Percentiles rank a stretch among this genome's conserved stretches.
phyloP scores from a whole-genome alignment of 2,329 filamentous ascomycete genomes.

The Penicillium sp. region DNA sequence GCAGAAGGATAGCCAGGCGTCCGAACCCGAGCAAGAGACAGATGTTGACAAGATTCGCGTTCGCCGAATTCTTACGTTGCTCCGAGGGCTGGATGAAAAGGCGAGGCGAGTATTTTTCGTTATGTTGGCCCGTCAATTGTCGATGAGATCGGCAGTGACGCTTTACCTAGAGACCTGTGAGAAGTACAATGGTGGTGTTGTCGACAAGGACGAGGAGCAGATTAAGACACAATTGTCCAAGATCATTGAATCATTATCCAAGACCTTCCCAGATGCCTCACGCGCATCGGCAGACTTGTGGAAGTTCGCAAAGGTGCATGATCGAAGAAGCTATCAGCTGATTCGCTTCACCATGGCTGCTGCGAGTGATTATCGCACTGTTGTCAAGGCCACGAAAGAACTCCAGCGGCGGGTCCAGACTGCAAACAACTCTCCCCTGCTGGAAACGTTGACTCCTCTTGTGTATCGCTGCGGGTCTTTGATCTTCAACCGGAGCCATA shows the following conservation, averaged over 20 bases:
- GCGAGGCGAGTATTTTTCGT: conserved; percentile 87
- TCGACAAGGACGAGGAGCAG: conserved; percentile 65
- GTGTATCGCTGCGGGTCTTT: conserved; percentile 81
- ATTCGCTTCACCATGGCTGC: conserved; percentile 81
- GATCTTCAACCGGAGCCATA: conserved; percentile 91
- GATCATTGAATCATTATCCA: conserved; percentile 70
- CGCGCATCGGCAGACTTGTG: conserved; percentile 75
- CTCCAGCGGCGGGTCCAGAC: conserved; percentile 76
- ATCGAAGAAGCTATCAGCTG: conserved; percentile 85
- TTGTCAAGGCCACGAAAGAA: conserved; percentile 87
- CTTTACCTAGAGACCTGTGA: conserved; percentile 84
- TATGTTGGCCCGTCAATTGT: conserved; percentile 74
- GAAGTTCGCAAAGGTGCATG: conserved; percentile 88
- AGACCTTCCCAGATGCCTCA: conserved; percentile 72
- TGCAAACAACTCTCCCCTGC: conserved; percentile 59
- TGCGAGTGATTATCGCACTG: conserved; percentile 88
- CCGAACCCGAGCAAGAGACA: conserved; percentile 39
- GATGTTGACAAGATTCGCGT: conserved; percentile 67
- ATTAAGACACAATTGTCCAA: conserved; percentile 69
- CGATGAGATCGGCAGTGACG: conserved; percentile 70
- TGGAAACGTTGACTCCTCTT: conserved; percentile 79
- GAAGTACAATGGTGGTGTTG: conserved; percentile 82
- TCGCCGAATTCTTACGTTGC: conserved; percentile 78
- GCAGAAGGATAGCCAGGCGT: conserved; percentile 37
- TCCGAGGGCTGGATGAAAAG: conserved; percentile 72